Evolutionary conservation across 441 rosid genomes (phyloP).

Genomic region (Gossypium lobatum): DNA sequence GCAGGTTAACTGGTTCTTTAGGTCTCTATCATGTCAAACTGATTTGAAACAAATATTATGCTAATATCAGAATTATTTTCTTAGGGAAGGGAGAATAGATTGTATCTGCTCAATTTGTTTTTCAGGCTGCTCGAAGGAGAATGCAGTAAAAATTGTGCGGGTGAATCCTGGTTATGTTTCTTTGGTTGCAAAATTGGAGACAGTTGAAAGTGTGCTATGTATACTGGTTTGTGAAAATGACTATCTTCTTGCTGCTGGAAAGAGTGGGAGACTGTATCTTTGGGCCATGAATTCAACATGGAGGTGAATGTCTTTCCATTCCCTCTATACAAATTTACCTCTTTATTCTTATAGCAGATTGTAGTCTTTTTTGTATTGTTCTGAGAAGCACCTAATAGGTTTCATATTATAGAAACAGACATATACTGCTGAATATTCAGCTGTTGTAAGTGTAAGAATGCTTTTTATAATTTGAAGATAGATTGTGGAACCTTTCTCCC

Average conservation of each 20-base stretch:
- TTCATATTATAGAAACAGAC: constrained; percentile 11
- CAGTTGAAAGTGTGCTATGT: constrained; percentile 48
- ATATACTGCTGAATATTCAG: not conserved
- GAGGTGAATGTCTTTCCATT: constrained; percentile 48
- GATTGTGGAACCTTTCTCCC: not conserved
- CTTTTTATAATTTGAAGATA: constrained; percentile 1
- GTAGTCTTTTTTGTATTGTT: not conserved
- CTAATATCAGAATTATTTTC: constrained; percentile 18
- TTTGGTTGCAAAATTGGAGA: constrained; percentile 48
- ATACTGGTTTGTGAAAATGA: constrained; percentile 62
- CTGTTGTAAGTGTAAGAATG: not conserved
- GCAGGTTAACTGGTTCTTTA: constrained; percentile 55
- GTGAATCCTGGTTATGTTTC: constrained; percentile 68
- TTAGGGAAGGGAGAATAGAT: constrained; percentile 61
- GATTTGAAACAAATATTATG: constrained; percentile 4
- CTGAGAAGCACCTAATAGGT: not conserved
- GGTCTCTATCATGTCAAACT: constrained; percentile 12
- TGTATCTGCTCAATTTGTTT: constrained; percentile 74
- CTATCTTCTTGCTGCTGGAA: constrained; percentile 60
- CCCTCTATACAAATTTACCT: constrained; percentile 13
- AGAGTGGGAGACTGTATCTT: constrained; percentile 60
- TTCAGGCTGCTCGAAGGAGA: constrained; percentile 45
- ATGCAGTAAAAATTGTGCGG: constrained; percentile 58
- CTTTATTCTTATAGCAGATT: constrained; percentile 7
- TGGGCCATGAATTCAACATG: constrained; percentile 81